phyloP scores from a whole-genome alignment of 139 green algal species.

The Yamagishiella unicocca region DNA sequence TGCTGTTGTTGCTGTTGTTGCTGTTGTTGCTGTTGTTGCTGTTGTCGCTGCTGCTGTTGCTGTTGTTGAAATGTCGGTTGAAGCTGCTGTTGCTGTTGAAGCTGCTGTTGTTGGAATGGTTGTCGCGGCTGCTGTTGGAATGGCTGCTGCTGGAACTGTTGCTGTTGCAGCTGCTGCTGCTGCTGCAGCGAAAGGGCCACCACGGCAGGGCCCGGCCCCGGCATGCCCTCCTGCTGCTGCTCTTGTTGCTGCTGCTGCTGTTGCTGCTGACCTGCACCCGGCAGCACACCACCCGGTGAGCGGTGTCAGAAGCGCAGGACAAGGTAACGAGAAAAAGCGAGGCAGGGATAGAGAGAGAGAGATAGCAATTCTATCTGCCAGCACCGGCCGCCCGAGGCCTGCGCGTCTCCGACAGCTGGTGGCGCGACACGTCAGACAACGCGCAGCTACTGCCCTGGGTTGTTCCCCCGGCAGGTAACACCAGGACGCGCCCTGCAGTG shows the following conservation, averaged over 20 bases:
- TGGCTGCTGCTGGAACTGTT: neutral
- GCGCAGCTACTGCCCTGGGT: no score
- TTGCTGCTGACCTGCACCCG: neutral
- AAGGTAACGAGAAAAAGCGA: no score
- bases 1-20: neutral
- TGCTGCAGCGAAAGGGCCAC: neutral
- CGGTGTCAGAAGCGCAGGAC: no score
- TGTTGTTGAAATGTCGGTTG: neutral
- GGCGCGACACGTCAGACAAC: no score
- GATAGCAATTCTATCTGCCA: no score
- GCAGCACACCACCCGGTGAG: no score
- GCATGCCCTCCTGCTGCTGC: neutral
- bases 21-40: neutral
- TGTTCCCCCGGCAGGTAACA: no score
- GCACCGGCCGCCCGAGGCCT: no score
- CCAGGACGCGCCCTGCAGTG: no score
- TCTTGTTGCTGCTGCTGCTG: constrained; percentile 19
- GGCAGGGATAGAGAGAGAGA: no score
- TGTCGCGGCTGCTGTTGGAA: neutral
- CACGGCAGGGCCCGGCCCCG: no score
- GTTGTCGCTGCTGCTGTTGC: neutral
- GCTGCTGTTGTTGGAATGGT: neutral
- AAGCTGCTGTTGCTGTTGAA: neutral
- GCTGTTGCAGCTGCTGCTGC: constrained; percentile 1
- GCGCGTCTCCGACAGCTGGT: no score